Base-by-base conservation (phyloP, 352 stramenopile species). In the Hyphochytrium catenoides region DNA sequence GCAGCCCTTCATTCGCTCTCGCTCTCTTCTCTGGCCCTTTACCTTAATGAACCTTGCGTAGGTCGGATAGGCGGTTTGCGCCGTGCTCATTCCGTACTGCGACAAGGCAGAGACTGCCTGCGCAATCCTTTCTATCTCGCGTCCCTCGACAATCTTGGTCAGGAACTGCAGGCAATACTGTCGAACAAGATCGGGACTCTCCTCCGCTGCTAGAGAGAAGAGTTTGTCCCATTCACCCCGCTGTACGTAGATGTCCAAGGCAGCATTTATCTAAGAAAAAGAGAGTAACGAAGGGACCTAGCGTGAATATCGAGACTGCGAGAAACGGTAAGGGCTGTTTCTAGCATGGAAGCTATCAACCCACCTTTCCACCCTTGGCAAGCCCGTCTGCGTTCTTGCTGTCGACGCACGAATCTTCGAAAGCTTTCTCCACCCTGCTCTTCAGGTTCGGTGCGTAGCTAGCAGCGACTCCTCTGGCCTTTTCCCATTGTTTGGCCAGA, bases 201-300 rank as follows among this genome's bases (percentile, higher is more conserved):
- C 65, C 39, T 83, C 79, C 9, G 63, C 60, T 21, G 68, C 68
- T 2, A 66, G 76, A 20, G 65, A 77, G 7, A 91, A 67, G 26
- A 93, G 68, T 36, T 79, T 75, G 48, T 92, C 76, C 81, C 82
- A 94, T 47, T 93, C 73, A 14, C 73, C 74, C 18, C 74, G 68
- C 44, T 93, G 71, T 46, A 85, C 88, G 51, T 85, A 82, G 19
- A 86, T 63, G 34, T 91, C 73, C 21, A 94, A 47, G 3, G 75
- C 81, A 6, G 52, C 43, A 14, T 46, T 41, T 29, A 41, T 54
- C 29, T 66, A 42, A 8, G n/a, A n/a, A n/a, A n/a, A n/a, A n/a
- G n/a, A n/a, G n/a, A n/a, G n/a, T n/a, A n/a, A n/a, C n/a, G n/a
- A n/a, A n/a, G n/a, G n/a, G n/a, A n/a, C n/a, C n/a, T n/a, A n/a